Evolutionary conservation across 306 rosid species (phyloP), one percentile per base, ranked within the genome.

Genomic region (Luffa aegyptiaca): DNA sequence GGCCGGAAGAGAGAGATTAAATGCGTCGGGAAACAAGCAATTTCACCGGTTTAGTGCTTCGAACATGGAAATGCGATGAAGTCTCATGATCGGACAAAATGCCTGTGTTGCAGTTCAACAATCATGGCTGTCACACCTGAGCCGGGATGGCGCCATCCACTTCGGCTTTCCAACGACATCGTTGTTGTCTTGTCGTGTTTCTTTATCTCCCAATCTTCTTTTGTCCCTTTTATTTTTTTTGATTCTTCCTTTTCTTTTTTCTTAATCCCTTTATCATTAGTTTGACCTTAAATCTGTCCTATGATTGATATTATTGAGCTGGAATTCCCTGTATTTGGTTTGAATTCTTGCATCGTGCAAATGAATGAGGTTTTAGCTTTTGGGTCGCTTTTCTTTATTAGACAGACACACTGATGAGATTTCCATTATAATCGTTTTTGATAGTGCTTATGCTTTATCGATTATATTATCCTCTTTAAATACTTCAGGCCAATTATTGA

Each of bases 381-480:
- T 72, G 18, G 12, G 8, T 16, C 3, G 13, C 76, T 70, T 70
- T 71, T 71, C 76, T 71, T 45, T 45, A 71, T 53, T 26, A 77
- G 57, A 41, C 16, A 76, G 53, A 77, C 46, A 12, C 9, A 12
- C 70, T 36, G 48, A 68, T 42, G 42, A 55, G 62, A 18, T 36
- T 53, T 76, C 65, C 80, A 57, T 77, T 58, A 77, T 77, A 55
- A 58, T 77, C n/a, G 45, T 77, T 61, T 57, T 77, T 42, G 9
- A 14, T 59, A 59, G 56, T 77, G 80, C 80, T 26, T 41, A 35
- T 59, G 80, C 80, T 77, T 77, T 59, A 58, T 44, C 26, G 13
- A 58, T 62, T 41, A 26, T 59, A 63, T 41, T 9, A 77, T 45
- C 14, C 3, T 9, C 70, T 77, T 77, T 58, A 39, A 71, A 41